Evolutionary conservation across 2,329 filamentous ascomycete species (phyloP), one percentile per base, ranked within the genome.

Genomic region (Fusarium decemcellulare): DNA sequence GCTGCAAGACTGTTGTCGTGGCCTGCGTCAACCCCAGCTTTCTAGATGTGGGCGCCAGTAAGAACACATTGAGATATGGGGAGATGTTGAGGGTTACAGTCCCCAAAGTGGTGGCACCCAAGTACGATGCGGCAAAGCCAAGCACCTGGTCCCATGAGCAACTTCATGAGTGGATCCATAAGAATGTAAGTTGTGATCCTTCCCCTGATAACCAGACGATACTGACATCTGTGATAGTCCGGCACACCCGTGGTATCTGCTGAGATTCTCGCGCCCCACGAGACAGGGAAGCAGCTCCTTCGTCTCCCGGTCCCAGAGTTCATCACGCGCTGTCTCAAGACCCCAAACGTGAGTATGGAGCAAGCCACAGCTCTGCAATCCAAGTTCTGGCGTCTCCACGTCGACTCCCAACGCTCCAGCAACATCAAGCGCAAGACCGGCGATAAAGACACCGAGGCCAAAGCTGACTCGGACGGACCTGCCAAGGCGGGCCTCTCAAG

Each of bases 11-110:
- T 3, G 78, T 82, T 1, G 81, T 86, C 2, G 73, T 86, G 12
- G 84, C 83, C 5, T 86, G 84, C 59, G 78, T 85, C 7, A 86
- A 84, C 53, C 84, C 84, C 0, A 83, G 81, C 61, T 75, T 85
- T 16, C 74, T 78, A 2, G 84, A 86, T 59, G 76, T 81, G 0
- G 78, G 75, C 1, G 77, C 83, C 0, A 84, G 77, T 68, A 85
- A 82, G 67, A 87, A 87, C 67, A 85, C 84, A 0, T 72, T 86
- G 61, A 77, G 83, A 8, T 86, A 85, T 58, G 84, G 83, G 2
- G 83, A 86, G 76, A 78, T 85, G 75, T 71, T 87, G 55, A 76
- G 82, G 2, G 81, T 83, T 2, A 67, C 78, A 1, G 72, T 78
- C 10, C 81, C 82, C 4, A 75, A 69, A 55, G 48, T 67, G 2